Percentiles rank a stretch among this genome's conserved stretches.
Conservation (phyloP, 2,329 filamentous ascomycete genomes). For the Hypoxylon sp. region DNA sequence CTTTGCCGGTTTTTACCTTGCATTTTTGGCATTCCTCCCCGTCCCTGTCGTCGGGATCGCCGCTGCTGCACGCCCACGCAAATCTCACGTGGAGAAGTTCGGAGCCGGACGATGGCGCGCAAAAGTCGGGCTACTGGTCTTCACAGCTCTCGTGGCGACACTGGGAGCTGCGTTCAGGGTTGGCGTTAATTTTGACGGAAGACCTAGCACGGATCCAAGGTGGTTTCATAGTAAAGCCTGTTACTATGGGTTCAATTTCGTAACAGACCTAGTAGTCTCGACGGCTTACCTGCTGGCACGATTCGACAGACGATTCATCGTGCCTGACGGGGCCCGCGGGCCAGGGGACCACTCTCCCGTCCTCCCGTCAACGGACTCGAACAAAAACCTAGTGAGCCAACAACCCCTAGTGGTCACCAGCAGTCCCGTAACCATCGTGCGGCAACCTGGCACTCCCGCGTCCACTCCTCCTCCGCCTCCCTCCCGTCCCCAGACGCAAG, state of each 20-base stretch:
- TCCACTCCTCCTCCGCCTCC: neutral
- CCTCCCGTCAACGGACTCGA: slow-evolving; percentile 26
- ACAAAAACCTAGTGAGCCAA: slow-evolving; percentile 24
- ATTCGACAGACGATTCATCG: slow-evolving; percentile 81
- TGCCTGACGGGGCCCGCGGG: slow-evolving; percentile 77
- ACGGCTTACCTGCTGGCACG: slow-evolving; percentile 75
- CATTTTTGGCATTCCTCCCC: slow-evolving; percentile 71
- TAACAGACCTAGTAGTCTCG: slow-evolving; percentile 79
- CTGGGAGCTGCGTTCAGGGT: slow-evolving; percentile 79
- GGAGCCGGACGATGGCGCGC: slow-evolving; percentile 76
- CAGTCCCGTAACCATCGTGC: slow-evolving; percentile 20
- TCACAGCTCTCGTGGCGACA: slow-evolving; percentile 72
- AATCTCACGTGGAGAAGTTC: slow-evolving; percentile 68
- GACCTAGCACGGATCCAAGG: slow-evolving; percentile 68
- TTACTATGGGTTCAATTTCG: slow-evolving; percentile 87
- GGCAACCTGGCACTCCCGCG: neutral
- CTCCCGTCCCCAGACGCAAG: neutral
- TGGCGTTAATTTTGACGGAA: slow-evolving; percentile 69
- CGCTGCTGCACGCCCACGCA: slow-evolving; percentile 62
- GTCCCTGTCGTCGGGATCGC: slow-evolving; percentile 66
- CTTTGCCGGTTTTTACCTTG: slow-evolving; percentile 73
- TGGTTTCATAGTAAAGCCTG: slow-evolving; percentile 80
- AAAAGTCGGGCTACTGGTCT: slow-evolving; percentile 76
- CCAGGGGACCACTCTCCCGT: slow-evolving; percentile 65
- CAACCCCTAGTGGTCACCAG: slow-evolving; percentile 22